Conservation (phyloP, 257 asterid species). For the Forsythia suspensa region DNA sequence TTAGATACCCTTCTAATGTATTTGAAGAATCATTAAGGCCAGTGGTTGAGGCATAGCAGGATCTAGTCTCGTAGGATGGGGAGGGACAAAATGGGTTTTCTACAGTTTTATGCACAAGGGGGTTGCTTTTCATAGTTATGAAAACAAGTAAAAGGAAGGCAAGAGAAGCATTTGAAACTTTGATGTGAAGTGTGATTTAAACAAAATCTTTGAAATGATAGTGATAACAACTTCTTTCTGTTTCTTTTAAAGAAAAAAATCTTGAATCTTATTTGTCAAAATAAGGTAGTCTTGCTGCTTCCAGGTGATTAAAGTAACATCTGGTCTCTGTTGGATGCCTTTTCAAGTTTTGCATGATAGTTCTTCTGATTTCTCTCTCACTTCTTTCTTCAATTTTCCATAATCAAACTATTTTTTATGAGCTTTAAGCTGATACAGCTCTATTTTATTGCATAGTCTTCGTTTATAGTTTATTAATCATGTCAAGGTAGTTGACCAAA, state of each 20-base stretch:
- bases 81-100: neutral
- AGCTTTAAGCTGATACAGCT: neutral
- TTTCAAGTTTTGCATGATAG: neutral
- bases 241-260: neutral
- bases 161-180: neutral
- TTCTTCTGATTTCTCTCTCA: neutral
- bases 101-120: neutral
- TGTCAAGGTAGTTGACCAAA: neutral
- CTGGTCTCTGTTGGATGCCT: neutral
- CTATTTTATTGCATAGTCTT: neutral
- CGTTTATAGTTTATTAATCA: conserved; percentile 8
- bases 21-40: neutral
- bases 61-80: neutral
- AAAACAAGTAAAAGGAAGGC: neutral
- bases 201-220: neutral
- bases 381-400: neutral
- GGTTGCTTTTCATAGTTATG: neutral
- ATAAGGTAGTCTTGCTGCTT: neutral
- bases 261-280: conserved; percentile 7
- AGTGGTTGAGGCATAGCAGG: neutral
- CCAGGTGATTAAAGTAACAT: neutral
- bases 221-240: neutral
- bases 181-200: neutral
- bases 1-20: neutral
- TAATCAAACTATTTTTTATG: neutral